Conservation (phyloP, 441 rosid species). For the Manihot esculenta region DNA sequence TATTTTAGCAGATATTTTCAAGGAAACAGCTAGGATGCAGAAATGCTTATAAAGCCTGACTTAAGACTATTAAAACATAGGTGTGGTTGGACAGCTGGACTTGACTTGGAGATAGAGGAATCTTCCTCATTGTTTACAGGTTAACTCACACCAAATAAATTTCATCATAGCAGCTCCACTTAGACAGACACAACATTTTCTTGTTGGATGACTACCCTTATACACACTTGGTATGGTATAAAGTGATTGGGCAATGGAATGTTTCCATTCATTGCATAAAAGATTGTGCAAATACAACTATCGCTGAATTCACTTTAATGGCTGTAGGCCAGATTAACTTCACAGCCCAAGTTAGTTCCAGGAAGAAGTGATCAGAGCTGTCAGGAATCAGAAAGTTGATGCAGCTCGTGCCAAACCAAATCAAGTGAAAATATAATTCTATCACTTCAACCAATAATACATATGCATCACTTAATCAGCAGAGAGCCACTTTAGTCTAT, state of each 20-base stretch:
- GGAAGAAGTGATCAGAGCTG: neutral
- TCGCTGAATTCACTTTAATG: neutral
- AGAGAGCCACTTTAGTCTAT: neutral
- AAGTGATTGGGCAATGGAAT: constrained; percentile 1
- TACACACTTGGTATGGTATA: neutral
- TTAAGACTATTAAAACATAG: neutral
- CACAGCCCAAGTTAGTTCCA: neutral
- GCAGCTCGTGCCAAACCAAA: neutral
- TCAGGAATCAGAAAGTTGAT: neutral
- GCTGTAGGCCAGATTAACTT: neutral
- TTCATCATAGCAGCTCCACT: neutral
- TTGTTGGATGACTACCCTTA: neutral
- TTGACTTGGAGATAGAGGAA: neutral
- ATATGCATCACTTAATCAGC: neutral
- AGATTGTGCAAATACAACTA: neutral
- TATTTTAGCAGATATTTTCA: neutral
- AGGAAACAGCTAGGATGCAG: neutral
- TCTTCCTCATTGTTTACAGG: neutral
- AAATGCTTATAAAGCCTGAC: neutral
- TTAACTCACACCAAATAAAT: neutral
- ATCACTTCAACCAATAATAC: neutral
- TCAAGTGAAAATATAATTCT: neutral
- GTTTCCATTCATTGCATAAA: neutral
- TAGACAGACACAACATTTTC: neutral
- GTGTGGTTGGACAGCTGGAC: neutral